Evolutionary conservation across 306 rosid species (phyloP), one percentile per base, ranked within the genome.

Genomic region (Ochetophila trinervis): DNA sequence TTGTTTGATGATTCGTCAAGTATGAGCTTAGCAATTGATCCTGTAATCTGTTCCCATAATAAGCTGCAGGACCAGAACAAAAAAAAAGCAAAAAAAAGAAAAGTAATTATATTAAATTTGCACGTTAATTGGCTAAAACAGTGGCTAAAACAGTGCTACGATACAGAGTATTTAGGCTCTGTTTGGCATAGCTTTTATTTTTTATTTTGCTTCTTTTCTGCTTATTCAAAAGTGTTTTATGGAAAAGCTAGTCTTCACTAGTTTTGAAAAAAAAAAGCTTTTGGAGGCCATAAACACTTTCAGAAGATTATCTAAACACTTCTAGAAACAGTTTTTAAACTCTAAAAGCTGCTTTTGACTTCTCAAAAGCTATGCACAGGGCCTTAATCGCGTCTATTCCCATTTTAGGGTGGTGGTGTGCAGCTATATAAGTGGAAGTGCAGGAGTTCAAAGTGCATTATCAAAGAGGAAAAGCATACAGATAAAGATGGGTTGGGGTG

Each of bases 401-500:
- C 44, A 52, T 45, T 17, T 56, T n/a, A 57, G 49, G 62, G 72
- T 36, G 65, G 59, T 32, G 53, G 48, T 19, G 48, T 19, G 27
- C 63, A 35, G 70, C 74, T 83, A 79, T 84, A 79, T 52, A 77
- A 24, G n/a, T 65, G 30, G 36, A 58, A 57, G 59, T 48, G 37
- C 51, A 53, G 16, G 8, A 53, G 21, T n/a, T 50, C 57, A 58
- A 66, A 60, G n/a, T 71, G 21, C 74, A 56, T 54, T 30, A 37
- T 60, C 63, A 24, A 4, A 37, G 11, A 17, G 40, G 2, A 15
- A 35, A 62, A 30, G 79, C 56, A 44, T 48, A 21, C 48, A 22
- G 23, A 66, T 60, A 62, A 50, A 67, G 77, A 81, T 79, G 82
- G 67, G 70, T 18, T 63, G 60, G 37, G 54, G 37, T 71, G 77